Base-by-base conservation (phyloP, 768 basidiomycete species). In the Candolleomyces aberdarensis region DNA sequence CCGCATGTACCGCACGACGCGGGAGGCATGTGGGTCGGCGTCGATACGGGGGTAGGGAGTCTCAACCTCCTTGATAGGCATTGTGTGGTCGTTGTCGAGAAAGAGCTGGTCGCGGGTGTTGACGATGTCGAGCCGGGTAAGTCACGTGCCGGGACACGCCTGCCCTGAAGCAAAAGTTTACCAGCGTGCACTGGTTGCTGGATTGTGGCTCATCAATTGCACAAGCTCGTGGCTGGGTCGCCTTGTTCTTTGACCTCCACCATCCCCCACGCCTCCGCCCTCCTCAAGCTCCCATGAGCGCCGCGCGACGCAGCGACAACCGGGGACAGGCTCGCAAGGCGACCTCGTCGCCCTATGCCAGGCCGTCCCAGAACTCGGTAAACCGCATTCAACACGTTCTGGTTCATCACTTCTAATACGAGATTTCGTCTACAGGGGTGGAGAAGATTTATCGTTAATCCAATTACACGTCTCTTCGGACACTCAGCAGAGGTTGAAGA, bases 11-110 rank as follows among this genome's bases (percentile, higher is more conserved):
- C 91, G 80, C 20, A 99, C 76, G 54, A 99, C 96, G 36, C 96
- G 85, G 36, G 78, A 78, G 14, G 87, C 87, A 79, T 97, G 91
- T 10, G 96, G 96, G 80, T 98, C 96, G 0, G 86, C 80, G 75
- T 98, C 96, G 76, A 98, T 91, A 75, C 96, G 87, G 52, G 95
- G 95, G 77, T 86, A 96, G 26, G 87, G 86, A 44, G 89, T 85
- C 69, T 77, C 71, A 58, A 80, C 73, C 61, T 78, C 70, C 70
- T 81, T 82, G 63, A 74, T 71, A 55, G 84, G 82, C 83, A 84
- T 83, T 63, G 72, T 76, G 44, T 20, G 57, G 60, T 56, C 29
- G 48, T 40, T 57, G 52, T 59, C 39, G 53, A 39, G 29, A 52
- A 41, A 44, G 20, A 19, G 46, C 46, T 63, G 66, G 70, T 70